Conservation (phyloP, 768 basidiomycete genomes). For the Russula abietina region DNA sequence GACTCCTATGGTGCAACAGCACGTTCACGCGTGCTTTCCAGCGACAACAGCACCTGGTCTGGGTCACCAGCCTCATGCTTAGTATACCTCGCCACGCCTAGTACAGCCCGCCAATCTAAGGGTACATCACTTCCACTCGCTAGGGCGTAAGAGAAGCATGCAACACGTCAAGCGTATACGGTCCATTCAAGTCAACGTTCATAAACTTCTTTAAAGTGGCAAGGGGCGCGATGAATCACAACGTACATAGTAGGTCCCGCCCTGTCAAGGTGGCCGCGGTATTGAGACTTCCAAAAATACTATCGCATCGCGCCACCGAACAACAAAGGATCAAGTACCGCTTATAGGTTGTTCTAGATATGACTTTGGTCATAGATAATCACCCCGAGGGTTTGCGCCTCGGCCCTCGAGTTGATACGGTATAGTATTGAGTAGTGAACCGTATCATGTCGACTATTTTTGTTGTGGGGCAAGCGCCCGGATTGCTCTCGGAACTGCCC, state of each 20-base stretch:
- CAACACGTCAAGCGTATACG: neutral
- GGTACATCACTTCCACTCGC: neutral
- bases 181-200: neutral
- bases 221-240: too few relatives aligned
- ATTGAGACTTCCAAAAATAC: neutral
- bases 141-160: neutral
- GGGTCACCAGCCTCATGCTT: neutral
- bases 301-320: neutral
- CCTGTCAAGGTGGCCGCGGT: too few relatives aligned
- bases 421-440: neutral
- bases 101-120: neutral
- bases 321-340: neutral
- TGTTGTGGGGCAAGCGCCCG: neutral
- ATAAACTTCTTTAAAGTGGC: neutral
- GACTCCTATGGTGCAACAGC: neutral
- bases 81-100: neutral
- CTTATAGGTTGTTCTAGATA: neutral
- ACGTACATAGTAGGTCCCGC: too few relatives aligned
- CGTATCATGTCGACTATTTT: neutral
- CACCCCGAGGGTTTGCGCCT: neutral
- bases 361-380: neutral
- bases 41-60: neutral
- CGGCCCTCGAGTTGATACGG: neutral
- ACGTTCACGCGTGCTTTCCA: neutral
- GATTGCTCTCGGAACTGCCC: neutral